phyloP scores from a whole-genome alignment of 257 asterid species.

The Petunia secreta region DNA sequence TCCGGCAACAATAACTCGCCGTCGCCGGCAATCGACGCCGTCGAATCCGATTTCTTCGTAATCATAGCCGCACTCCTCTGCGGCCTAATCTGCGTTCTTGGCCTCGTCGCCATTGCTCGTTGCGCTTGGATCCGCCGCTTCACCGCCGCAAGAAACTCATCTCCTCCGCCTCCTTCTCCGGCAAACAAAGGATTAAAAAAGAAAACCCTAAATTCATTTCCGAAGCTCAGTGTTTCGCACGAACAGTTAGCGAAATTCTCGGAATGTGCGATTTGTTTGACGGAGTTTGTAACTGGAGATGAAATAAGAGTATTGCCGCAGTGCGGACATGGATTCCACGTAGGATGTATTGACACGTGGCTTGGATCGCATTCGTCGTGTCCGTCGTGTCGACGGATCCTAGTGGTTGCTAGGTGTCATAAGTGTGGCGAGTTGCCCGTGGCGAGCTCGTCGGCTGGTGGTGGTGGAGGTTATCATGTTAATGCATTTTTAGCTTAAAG shows the following conservation, averaged over 20 bases:
- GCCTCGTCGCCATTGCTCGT: conserved; percentile 33
- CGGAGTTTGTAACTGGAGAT: conserved; percentile 34
- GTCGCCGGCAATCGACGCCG: background rate
- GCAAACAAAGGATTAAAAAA: conserved; percentile 37
- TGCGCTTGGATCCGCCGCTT: conserved; percentile 40
- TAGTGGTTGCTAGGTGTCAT: conserved; percentile 32
- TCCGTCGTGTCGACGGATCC: conserved; percentile 40
- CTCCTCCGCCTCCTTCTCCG: conserved; percentile 6
- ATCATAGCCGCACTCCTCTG: conserved; percentile 39
- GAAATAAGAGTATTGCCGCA: conserved; percentile 33
- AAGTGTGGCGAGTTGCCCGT: conserved; percentile 35
- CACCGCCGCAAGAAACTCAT: background rate
- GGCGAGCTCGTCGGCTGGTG: background rate
- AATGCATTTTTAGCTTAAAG: conserved; percentile 29
- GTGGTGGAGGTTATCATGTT: conserved; percentile 22
- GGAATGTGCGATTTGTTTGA: conserved; percentile 40
- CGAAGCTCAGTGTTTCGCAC: conserved; percentile 29
- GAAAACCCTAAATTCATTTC: conserved; percentile 34
- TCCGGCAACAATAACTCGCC: conserved; percentile 32
- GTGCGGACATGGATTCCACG: conserved; percentile 45
- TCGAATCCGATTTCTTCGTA: conserved; percentile 33
- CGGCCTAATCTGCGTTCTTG: conserved; percentile 39
- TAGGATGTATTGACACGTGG: conserved; percentile 41
- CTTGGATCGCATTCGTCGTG: conserved; percentile 38
- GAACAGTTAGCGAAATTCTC: conserved; percentile 20